Evolutionary conservation across 169 alveolate genomes (phyloP).

Genomic region (Theileria annulata): DNA sequence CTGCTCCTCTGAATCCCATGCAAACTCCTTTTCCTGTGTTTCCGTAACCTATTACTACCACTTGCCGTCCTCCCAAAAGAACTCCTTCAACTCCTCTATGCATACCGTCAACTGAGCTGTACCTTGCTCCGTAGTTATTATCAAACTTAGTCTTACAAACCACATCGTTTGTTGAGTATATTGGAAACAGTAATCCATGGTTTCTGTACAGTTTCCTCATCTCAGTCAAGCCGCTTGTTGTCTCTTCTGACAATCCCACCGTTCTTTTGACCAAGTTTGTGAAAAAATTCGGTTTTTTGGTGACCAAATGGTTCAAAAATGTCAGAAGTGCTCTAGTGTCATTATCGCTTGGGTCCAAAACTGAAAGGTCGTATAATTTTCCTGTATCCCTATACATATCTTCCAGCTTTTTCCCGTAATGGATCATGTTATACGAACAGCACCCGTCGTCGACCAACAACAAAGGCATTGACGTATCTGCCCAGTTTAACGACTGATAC

Average conservation of each 20-base stretch:
- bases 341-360: conserved; percentile 64
- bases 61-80: conserved; percentile 96
- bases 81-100: conserved; percentile 96
- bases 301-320: conserved; percentile 84
- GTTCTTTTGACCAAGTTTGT: conserved; percentile 85
- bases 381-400: conserved; percentile 69
- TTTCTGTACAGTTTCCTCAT: conserved; percentile 86
- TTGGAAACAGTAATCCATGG: conserved; percentile 91
- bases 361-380: conserved; percentile 59
- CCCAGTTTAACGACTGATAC: conserved; percentile 92
- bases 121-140: conserved; percentile 97
- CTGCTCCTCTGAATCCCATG: conserved; percentile 94
- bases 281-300: conserved; percentile 88
- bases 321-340: conserved; percentile 74
- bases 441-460: conserved; percentile 98
- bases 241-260: conserved; percentile 97
- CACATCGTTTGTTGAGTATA: conserved; percentile 95
- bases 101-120: conserved; percentile 96
- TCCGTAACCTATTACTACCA: conserved; percentile 96
- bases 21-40: conserved; percentile 99
- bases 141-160: conserved; percentile 98
- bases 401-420: conserved; percentile 88
- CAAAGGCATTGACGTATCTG: conserved; percentile 93
- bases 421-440: conserved; percentile 92
- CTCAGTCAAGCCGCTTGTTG: conserved; percentile 98